Conservation (phyloP, 805 yeast species). For the Zygoascus bituminiphila region DNA sequence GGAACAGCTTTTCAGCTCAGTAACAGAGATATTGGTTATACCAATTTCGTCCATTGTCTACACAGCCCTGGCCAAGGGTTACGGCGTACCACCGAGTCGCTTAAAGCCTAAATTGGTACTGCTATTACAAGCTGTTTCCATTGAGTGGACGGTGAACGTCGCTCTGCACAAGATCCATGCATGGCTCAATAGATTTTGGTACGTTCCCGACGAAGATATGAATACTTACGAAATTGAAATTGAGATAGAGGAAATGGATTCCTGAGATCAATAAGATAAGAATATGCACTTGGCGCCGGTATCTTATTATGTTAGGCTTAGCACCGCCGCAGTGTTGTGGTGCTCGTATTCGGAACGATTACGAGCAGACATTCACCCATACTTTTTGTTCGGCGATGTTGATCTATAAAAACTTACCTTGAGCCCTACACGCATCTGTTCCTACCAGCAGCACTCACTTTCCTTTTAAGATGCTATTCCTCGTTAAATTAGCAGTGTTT, state of each 20-base stretch:
- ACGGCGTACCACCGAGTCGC: background rate
- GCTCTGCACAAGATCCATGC: background rate
- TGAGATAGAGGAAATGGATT: background rate
- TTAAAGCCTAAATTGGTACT: background rate
- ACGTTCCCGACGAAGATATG: background rate
- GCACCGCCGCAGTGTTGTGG: background rate
- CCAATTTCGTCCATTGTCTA: background rate
- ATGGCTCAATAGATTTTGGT: background rate
- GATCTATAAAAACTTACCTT: too few species aligned
- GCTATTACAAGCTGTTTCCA: background rate
- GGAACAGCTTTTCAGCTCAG: background rate
- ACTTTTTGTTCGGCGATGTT: background rate
- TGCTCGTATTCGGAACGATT: background rate
- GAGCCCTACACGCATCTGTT: too few species aligned
- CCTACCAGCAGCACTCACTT: too few species aligned
- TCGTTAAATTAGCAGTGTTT: background rate
- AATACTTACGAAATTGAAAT: background rate
- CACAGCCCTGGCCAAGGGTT: background rate
- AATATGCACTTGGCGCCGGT: background rate
- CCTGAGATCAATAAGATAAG: background rate
- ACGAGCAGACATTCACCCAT: background rate
- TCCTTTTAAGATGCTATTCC: background rate
- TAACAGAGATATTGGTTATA: background rate
- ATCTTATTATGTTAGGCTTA: background rate
- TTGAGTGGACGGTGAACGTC: background rate